Evolutionary conservation across 164 flowering plant species (phyloP).

Genomic region (Berberis thunbergii): DNA sequence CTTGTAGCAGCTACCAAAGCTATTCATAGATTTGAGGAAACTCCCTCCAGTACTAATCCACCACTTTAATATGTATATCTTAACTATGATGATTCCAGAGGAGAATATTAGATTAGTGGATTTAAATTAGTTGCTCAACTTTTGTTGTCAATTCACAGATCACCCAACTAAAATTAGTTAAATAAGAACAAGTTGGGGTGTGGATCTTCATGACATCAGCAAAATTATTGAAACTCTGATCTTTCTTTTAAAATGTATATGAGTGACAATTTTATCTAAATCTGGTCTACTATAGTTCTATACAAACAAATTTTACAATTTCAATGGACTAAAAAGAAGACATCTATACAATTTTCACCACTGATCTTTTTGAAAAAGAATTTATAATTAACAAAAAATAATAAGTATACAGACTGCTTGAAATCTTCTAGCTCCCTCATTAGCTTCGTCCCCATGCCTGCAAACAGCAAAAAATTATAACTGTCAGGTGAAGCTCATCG

Average conservation of each 20-base stretch:
- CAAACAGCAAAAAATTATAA: constrained; percentile 6
- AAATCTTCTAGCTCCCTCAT: background rate
- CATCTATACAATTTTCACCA: background rate
- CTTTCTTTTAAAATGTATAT: background rate
- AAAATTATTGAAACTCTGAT: background rate
- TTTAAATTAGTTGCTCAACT: no score
- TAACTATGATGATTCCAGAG: no score
- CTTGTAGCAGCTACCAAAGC: no score
- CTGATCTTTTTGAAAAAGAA: background rate
- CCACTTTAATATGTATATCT: no score
- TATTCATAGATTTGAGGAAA: no score
- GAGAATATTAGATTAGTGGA: no score
- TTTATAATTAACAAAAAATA: background rate
- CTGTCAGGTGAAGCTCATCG: background rate
- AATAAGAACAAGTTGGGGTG: no score
- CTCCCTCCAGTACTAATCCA: no score
- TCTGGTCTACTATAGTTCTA: background rate
- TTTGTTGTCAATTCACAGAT: no score
- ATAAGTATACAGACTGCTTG: no score
- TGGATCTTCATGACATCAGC: no score
- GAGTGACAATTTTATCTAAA: background rate
- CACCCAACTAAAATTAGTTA: no score
- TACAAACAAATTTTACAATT: constrained; percentile 2
- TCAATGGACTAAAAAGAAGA: background rate
- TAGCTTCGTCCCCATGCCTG: constrained; percentile 69